Base-by-base conservation (phyloP, 2,329 filamentous ascomycete species). In the Verticillium nubilum region DNA sequence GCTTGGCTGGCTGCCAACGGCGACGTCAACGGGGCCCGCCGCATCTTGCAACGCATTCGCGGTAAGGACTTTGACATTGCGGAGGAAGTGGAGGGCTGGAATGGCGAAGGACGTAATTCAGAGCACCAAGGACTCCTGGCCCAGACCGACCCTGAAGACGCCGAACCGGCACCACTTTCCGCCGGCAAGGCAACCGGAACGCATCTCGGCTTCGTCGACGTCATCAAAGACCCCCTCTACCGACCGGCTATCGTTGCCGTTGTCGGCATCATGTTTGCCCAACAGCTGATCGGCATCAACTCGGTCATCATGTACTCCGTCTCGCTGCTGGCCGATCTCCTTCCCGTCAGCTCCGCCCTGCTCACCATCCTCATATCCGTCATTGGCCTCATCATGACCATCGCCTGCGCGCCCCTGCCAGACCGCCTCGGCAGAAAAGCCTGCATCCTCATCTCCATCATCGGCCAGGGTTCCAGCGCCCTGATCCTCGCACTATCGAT, bases 291-390 rank as follows among this genome's bases (percentile, higher is more conserved):
- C 60, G 94, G 92, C 54, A 94, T 98, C 77, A 98, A 99, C 82
- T 94, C 90, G 60, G 94, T 98, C 69, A 90, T 98, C 75, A 97
- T 99, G 93, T 99, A 99, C 74, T 96, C 93, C 2, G 95, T 98
- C 5, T 92, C 91, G 0, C 86, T 99, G 1, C 83, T 99, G 15
- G 86, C 89, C 31, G 86, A 87, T 63, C 83, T 98, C 1, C 83
- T 99, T 0, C 89, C 91, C 3, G 85, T 92, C 54, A 92, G 87
- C 62, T 94, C 93, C 0, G 89, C 89, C 0, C 77, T 96, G 1
- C 82, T 99, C 57, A 96, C 94, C 58, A 94, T 98, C 61, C 76
- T 90, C 58, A 92, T 98, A 61, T 97, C 92, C 0, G 82, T 86
- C 13, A 84, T 97, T 70, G 98, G 98, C 74, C 85, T 99, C 35